These are phyloP conservation scores for Dictyostelium capitatum DNA, from an alignment of 78 protist species.

Conservation along the genomic window DNA sequence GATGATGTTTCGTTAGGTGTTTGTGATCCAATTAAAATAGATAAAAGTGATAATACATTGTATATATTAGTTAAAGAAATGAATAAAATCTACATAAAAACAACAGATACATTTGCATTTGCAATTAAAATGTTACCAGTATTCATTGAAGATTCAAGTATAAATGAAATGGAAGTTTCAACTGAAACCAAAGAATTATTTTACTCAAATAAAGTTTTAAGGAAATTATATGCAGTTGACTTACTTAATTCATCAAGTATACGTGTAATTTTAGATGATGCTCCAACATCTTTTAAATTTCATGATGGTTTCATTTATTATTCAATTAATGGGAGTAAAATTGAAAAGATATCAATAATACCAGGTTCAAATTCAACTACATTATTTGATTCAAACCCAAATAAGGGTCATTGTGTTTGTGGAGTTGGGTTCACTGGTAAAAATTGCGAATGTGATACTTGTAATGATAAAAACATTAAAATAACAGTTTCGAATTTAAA, in stretches of 20 bases:
- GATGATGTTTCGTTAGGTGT: background rate
- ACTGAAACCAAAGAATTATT: background rate
- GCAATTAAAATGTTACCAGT: background rate
- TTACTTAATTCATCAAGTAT: background rate
- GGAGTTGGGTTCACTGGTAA: too few relatives aligned
- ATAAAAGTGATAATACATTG: background rate
- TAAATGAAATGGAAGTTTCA: background rate
- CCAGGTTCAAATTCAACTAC: background rate
- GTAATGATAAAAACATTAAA: too few relatives aligned
- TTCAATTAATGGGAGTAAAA: background rate
- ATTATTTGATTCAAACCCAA: too few relatives aligned
- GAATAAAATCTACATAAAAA: background rate
- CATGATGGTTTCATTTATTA: conserved; percentile 9
- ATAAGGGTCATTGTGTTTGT: too few relatives aligned
- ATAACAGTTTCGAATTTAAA: too few relatives aligned
- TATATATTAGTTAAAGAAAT: background rate
- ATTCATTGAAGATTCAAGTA: background rate
- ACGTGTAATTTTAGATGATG: background rate
- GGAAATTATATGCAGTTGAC: background rate
- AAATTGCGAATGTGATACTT: too few relatives aligned
- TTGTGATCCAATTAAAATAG: background rate
- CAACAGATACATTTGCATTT: background rate
- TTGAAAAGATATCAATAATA: background rate
- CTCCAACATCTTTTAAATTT: background rate
- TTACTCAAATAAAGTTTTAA: background rate